Conservation (phyloP, 352 stramenopile genomes). For the Ophiocytium majus region DNA sequence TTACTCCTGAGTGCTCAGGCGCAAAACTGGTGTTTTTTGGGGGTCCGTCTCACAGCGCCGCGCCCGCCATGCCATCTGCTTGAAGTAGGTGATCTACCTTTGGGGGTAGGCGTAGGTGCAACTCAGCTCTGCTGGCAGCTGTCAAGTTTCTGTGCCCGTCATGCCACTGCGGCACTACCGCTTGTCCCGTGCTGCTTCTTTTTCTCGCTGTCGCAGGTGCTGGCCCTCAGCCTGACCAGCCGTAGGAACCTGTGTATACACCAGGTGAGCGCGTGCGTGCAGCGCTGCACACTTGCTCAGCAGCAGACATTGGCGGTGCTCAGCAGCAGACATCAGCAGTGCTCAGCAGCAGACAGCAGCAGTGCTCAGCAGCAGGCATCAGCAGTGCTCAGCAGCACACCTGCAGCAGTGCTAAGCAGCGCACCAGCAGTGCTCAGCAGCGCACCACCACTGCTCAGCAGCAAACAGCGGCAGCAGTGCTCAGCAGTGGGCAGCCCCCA, state of each 20-base stretch:
- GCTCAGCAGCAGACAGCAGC: neutral
- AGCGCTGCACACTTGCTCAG: neutral
- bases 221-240: conserved; percentile 81
- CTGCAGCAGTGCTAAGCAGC: no score
- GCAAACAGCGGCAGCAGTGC: no score
- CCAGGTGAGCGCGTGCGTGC: conserved; percentile 61
- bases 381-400: neutral
- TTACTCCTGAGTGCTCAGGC: no score
- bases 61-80: no score
- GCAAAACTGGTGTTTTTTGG: no score
- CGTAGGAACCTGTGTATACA: conserved; percentile 98
- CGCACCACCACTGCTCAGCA: no score
- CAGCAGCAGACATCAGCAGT: neutral
- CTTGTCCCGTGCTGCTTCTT: neutral
- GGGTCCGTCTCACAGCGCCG: conserved; percentile 91
- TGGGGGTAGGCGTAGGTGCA: neutral
- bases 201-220: conserved; percentile 59
- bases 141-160: no score
- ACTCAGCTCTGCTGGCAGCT: no score
- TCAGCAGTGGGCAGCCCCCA: no score
- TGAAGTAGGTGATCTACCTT: neutral
- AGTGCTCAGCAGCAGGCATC: neutral
- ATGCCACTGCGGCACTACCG: neutral
- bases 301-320: neutral
- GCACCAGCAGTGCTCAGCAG: no score